Evolutionary conservation across 1,284 basidiomycete species (phyloP).

Genomic region (Phellinidium pouzarii): DNA sequence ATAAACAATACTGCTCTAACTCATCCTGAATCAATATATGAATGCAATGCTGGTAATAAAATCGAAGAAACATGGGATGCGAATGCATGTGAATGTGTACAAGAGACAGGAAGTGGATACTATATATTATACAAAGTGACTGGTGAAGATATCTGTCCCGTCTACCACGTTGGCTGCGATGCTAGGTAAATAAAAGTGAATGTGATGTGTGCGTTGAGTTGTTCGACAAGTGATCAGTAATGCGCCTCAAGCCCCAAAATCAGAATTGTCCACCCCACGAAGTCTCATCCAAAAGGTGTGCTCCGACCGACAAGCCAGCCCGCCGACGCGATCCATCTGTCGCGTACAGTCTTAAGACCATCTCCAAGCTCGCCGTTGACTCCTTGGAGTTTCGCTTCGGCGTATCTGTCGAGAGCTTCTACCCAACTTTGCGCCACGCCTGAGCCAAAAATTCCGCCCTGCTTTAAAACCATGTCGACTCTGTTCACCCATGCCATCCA

Average conservation of each 20-base stretch:
- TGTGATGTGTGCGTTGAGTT: neutral
- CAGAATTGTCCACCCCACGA: neutral
- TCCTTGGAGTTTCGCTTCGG: slow-evolving; percentile 43
- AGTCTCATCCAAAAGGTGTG: slow-evolving; percentile 16
- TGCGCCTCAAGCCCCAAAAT: neutral
- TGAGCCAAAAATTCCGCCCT: slow-evolving; percentile 69
- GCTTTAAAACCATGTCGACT: slow-evolving; percentile 37
- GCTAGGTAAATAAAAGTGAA: neutral
- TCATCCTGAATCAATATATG: no score
- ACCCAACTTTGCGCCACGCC: slow-evolving; percentile 65
- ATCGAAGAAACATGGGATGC: neutral
- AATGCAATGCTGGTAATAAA: neutral
- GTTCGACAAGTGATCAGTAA: slow-evolving; percentile 5
- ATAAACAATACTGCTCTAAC: no score
- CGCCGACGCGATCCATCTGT: slow-evolving; percentile 64
- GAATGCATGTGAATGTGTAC: neutral
- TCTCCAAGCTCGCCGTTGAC: slow-evolving; percentile 29
- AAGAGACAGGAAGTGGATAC: neutral
- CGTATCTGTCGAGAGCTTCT: slow-evolving; percentile 56
- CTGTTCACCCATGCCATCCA: slow-evolving; percentile 72
- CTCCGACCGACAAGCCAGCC: slow-evolving; percentile 70
- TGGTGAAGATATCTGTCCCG: neutral
- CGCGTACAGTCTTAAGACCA: slow-evolving; percentile 50
- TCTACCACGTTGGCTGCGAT: slow-evolving; percentile 1
- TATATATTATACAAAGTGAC: neutral